Conservation (phyloP, 331 rosid genomes). For the Malus hybrid region DNA sequence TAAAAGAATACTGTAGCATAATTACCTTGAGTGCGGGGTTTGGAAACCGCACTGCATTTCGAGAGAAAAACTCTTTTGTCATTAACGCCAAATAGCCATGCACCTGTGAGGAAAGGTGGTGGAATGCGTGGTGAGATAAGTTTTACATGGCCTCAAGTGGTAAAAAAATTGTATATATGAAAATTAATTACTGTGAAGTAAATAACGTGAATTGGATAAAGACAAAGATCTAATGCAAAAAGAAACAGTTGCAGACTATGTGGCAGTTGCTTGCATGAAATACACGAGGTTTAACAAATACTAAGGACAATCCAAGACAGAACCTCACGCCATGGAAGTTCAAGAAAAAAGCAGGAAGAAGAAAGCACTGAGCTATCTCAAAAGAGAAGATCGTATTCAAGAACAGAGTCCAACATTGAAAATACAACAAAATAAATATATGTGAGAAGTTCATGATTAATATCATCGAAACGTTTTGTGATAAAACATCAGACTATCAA, state of each 20-base stretch:
- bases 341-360: not conserved
- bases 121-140: no score
- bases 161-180: not conserved
- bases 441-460: not conserved
- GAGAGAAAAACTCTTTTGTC: conserved; percentile 34
- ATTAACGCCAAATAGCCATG: conserved; percentile 25
- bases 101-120: conserved; percentile 28
- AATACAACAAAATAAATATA: not conserved
- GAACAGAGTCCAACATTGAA: not conserved
- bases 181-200: not conserved
- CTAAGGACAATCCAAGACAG: not conserved
- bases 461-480: not conserved
- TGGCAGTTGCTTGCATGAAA: conserved; percentile 1
- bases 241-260: not conserved
- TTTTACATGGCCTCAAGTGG: no score
- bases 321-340: not conserved
- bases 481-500: not conserved
- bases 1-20: not conserved
- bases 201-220: not conserved
- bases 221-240: not conserved
- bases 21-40: conserved; percentile 60
- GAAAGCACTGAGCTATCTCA: not conserved
- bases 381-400: not conserved
- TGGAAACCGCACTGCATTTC: conserved; percentile 63
- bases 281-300: not conserved